Evolutionary conservation across 2,329 filamentous ascomycete species (phyloP).

Genomic region (Immersiporthe knoxdaviesiana): DNA sequence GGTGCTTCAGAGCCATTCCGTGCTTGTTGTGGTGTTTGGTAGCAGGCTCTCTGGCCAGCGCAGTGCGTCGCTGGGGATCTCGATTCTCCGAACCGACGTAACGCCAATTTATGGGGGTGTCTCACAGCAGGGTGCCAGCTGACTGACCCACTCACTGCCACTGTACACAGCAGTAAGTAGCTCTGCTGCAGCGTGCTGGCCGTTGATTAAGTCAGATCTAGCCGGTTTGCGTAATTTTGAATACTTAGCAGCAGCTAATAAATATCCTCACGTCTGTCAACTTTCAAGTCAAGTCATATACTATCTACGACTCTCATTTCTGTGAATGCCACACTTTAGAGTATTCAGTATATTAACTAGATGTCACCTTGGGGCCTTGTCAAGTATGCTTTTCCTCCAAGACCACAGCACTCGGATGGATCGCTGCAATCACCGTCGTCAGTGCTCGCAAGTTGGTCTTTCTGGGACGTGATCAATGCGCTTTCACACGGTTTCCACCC

Average conservation of each 20-base stretch:
- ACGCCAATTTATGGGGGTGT: background rate
- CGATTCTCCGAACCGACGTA: background rate
- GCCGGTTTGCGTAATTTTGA: background rate
- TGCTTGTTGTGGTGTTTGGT: slow-evolving; percentile 19
- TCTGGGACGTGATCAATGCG: too few species aligned
- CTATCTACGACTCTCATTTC: too few species aligned
- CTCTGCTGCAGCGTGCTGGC: background rate
- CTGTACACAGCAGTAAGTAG: too few species aligned
- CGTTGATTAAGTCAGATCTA: background rate
- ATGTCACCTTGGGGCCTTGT: too few species aligned
- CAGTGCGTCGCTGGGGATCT: background rate
- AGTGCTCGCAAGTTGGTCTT: background rate
- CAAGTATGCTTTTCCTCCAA: too few species aligned
- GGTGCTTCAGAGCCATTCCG: slow-evolving; percentile 27
- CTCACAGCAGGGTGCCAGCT: background rate
- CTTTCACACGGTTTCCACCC: background rate
- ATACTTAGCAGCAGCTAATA: background rate
- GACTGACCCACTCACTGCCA: background rate
- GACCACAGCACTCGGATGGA: too few species aligned
- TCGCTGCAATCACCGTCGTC: too few species aligned
- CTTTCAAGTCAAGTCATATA: too few species aligned
- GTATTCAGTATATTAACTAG: too few species aligned
- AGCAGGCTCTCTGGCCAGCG: slow-evolving; percentile 4
- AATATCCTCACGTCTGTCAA: too few species aligned
- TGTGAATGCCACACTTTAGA: too few species aligned